phyloP scores from a whole-genome alignment of 805 yeast genomes.

The Cyberlindnera americana region DNA sequence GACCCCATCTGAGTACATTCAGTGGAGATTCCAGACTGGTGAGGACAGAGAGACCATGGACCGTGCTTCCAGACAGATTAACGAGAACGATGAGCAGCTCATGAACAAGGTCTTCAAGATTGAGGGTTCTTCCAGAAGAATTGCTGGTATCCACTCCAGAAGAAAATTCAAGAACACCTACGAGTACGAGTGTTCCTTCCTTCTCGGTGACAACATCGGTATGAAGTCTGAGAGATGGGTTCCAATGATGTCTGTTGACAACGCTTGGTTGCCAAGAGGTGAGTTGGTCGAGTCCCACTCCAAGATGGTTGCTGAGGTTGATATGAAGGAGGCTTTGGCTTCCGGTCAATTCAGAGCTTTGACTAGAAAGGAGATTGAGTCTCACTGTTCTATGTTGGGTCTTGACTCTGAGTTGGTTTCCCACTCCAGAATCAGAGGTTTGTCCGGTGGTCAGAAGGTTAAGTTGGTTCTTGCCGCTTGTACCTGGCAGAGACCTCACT shows the following conservation, averaged over 20 bases:
- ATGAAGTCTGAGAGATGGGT: slow-evolving; percentile 99
- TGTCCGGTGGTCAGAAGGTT: slow-evolving; percentile 99
- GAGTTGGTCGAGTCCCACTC: slow-evolving; percentile 95
- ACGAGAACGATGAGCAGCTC: slow-evolving; percentile 94
- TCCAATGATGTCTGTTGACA: slow-evolving; percentile 99
- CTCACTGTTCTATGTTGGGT: slow-evolving; percentile 98
- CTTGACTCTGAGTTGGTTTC: slow-evolving; percentile 98
- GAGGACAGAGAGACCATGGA: slow-evolving; percentile 99
- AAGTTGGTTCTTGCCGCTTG: slow-evolving; percentile 99
- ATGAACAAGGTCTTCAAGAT: slow-evolving; percentile 99
- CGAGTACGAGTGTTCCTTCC: slow-evolving; percentile 98
- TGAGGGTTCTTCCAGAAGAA: slow-evolving; percentile 98
- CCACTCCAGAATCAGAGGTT: slow-evolving; percentile 99
- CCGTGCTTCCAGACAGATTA: slow-evolving; percentile 98
- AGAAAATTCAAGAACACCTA: slow-evolving; percentile 99
- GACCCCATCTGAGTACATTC: slow-evolving; percentile 99
- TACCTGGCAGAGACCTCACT: slow-evolving; percentile 99
- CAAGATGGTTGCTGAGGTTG: slow-evolving; percentile 99
- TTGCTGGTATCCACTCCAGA: slow-evolving; percentile 90
- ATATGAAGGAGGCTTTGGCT: slow-evolving; percentile 99
- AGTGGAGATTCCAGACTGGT: slow-evolving; percentile 99
- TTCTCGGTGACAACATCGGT: slow-evolving; percentile 97
- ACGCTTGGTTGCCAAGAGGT: slow-evolving; percentile 99
- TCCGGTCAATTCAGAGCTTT: slow-evolving; percentile 99
- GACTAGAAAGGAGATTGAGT: slow-evolving; percentile 99